Base-by-base conservation (phyloP, 441 rosid genomes). In the Eutrema salsugineum region DNA sequence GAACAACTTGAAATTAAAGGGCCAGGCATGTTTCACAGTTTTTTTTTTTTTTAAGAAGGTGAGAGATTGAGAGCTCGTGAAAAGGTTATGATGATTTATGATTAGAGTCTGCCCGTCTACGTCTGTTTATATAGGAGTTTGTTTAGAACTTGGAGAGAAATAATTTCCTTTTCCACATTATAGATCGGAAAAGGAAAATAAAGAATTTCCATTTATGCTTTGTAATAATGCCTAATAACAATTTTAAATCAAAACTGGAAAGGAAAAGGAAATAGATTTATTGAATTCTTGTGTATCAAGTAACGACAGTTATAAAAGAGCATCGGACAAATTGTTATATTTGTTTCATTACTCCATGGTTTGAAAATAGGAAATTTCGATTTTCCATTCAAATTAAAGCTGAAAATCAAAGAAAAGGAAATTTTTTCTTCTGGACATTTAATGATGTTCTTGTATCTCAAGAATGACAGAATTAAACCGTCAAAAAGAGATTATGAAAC, bases 401-500 rank as follows among this genome's bases (percentile, higher is more conserved):
- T 19, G 43, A 40, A 11, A 10, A 42, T 19, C 19, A n/a, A 32
- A n/a, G n/a, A n/a, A 71, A 54, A 19, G 76, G 76, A 35, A 22
- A 43, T 5, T 0, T 1, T 14, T 43, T 6, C 8, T 43, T 35
- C n/a, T 33, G 57, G 60, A 49, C 63, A 71, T 63, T 53, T 53
- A 53, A 16, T 46, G 33, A 46, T 72, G 58, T 55, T 55, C 70
- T 36, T 72, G 77, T 10, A 27, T 28, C 77, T 44, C 77, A 64
- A 72, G 70, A 46, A 71, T 53, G 19, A 19, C 5, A 32, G 20
- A 33, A 19, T 11, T 43, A 61, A 62, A 61, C 54, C 43, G 75
- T 30, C 46, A 8, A 5, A 9, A 58, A 35, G 24, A 44, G 16
- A 30, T 30, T 30, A 30, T 30, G 33, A 30, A 30, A 30, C 33